These are phyloP conservation scores for Clonostachys solani DNA, from an alignment of 2,329 filamentous ascomycete species.

Conservation along the genomic window DNA sequence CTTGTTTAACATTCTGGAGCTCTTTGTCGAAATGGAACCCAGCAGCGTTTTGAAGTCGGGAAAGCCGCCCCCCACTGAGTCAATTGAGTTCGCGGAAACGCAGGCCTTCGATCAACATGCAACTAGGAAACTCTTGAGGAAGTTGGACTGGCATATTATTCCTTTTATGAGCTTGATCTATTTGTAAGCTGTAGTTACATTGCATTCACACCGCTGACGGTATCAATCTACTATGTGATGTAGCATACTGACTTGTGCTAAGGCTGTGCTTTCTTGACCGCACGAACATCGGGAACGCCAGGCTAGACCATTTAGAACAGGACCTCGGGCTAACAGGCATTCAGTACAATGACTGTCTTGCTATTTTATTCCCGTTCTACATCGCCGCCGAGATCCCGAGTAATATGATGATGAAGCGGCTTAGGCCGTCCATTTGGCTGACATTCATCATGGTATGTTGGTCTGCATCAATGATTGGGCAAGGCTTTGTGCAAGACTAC, in stretches of 20 bases:
- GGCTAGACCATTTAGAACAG: conserved; percentile 57
- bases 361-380: conserved; percentile 81
- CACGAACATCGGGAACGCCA: conserved; percentile 78
- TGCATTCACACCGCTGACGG: not conserved
- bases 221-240: not conserved
- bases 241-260: not conserved
- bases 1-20: too few relatives aligned
- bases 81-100: too few relatives aligned
- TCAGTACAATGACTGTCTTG: conserved; percentile 71
- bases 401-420: conserved; percentile 20
- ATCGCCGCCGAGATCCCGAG: conserved; percentile 65
- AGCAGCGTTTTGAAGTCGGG: too few relatives aligned
- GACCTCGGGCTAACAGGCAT: conserved; percentile 57
- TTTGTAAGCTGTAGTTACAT: conserved; percentile 53
- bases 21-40: too few relatives aligned
- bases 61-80: too few relatives aligned
- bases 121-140: conserved; percentile 50
- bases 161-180: conserved; percentile 72
- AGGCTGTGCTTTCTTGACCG: conserved; percentile 36
- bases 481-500: conserved; percentile 77
- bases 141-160: conserved; percentile 67
- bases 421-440: conserved; percentile 52
- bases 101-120: too few relatives aligned
- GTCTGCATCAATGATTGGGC: conserved; percentile 77
- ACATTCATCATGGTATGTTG: conserved; percentile 55